These are phyloP conservation scores for Brettanomyces custersianus DNA, from an alignment of 805 yeast species.

Conservation along the genomic window DNA sequence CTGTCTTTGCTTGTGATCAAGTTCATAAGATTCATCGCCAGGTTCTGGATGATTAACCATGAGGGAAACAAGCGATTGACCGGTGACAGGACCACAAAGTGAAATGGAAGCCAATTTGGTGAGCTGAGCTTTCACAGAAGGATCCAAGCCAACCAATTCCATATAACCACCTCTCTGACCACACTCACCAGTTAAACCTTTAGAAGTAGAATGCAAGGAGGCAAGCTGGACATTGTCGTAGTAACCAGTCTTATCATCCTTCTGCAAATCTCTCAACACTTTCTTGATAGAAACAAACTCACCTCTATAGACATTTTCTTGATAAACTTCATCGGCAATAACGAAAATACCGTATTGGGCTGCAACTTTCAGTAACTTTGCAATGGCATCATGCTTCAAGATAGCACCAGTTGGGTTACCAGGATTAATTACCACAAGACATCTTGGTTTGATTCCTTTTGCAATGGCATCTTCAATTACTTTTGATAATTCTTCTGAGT, in stretches of 20 bases:
- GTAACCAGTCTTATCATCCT: constrained; percentile 36
- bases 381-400: constrained; percentile 55
- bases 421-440: constrained; percentile 91
- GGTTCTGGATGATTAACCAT: constrained; percentile 85
- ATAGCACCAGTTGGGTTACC: constrained; percentile 98
- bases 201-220: constrained; percentile 93
- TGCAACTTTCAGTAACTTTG: constrained; percentile 65
- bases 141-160: constrained; percentile 79
- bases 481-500: constrained; percentile 51
- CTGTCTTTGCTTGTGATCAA: constrained; percentile 53
- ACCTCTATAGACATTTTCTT: constrained; percentile 79
- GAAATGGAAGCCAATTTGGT: constrained; percentile 85
- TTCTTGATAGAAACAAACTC: constrained; percentile 79
- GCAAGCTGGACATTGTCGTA: constrained; percentile 78
- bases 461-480: constrained; percentile 39
- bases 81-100: constrained; percentile 89
- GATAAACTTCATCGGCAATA: constrained; percentile 97
- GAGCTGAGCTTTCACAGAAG: constrained; percentile 60
- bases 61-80: constrained; percentile 87
- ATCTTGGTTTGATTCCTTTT: constrained; percentile 56
- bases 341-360: constrained; percentile 78
- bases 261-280: constrained; percentile 58
- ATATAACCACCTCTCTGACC: constrained; percentile 99
- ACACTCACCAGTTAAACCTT: constrained; percentile 97
- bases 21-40: constrained; percentile 69